Conservation (phyloP, 1,284 basidiomycete genomes). For the Puccinia hordei region DNA sequence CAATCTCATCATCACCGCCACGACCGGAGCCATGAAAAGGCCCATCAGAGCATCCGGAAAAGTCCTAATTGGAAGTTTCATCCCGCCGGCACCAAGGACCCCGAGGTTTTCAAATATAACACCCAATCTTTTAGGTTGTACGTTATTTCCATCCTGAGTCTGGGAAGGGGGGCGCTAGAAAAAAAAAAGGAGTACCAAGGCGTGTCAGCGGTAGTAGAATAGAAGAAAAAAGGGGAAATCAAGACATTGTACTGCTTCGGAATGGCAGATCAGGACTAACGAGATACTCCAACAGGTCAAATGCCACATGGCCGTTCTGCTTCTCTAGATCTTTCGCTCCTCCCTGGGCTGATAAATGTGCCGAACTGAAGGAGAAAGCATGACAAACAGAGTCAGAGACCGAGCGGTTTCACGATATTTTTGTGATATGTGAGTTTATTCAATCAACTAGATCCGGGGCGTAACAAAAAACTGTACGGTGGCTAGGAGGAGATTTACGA, state of each 20-base stretch:
- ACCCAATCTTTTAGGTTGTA: constrained; percentile 69
- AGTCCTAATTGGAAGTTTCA: constrained; percentile 56
- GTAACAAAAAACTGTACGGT: not conserved
- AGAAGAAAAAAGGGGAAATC: not conserved
- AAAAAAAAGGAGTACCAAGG: not conserved
- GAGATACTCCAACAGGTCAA: constrained; percentile 34
- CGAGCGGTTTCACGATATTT: not conserved
- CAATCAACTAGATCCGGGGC: not conserved
- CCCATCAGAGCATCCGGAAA: constrained; percentile 67
- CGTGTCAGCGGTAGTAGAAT: not conserved
- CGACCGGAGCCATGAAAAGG: constrained; percentile 66
- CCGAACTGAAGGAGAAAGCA: not conserved
- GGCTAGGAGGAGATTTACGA: constrained; percentile 33
- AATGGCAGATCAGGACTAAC: not conserved
- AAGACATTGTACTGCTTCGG: not conserved
- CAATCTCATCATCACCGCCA: constrained; percentile 57
- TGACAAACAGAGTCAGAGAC: not conserved
- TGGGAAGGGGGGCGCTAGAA: constrained; percentile 1
- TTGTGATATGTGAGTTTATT: not conserved
- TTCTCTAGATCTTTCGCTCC: constrained; percentile 15
- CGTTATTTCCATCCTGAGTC: not conserved
- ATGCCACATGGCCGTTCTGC: constrained; percentile 18
- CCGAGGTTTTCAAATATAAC: constrained; percentile 75
- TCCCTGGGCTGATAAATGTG: constrained; percentile 11
- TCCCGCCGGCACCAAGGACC: constrained; percentile 72